Evolutionary conservation across 2,329 filamentous ascomycete genomes (phyloP).

Genomic region (Botrytis sinoallii): DNA sequence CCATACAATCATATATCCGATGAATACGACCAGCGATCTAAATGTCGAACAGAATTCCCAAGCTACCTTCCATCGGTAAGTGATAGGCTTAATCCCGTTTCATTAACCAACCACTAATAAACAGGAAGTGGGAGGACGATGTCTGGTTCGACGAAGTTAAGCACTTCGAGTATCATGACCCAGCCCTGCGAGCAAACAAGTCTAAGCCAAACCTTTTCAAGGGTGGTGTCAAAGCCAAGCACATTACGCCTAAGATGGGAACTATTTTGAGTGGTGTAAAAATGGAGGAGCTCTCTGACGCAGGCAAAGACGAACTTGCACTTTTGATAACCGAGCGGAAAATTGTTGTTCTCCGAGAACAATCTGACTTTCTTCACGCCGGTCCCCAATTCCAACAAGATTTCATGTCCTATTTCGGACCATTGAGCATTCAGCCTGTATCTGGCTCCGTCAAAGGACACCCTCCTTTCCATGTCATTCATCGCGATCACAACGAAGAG

Average conservation of each 20-base stretch:
- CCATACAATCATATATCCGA: conserved; percentile 44
- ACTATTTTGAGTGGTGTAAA: conserved; percentile 43
- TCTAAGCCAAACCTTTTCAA: conserved; percentile 58
- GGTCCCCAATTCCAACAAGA: conserved; percentile 59
- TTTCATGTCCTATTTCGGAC: conserved; percentile 60
- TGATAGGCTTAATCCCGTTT: neutral
- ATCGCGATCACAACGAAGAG: conserved; percentile 59
- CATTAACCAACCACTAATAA: conserved; percentile 14
- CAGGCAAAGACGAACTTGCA: conserved; percentile 44
- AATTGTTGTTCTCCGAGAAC: conserved; percentile 49
- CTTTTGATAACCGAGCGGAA: conserved; percentile 43
- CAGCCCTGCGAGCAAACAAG: conserved; percentile 55
- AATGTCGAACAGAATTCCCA: conserved; percentile 42
- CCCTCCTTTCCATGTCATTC: conserved; percentile 62
- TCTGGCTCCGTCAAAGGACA: conserved; percentile 61
- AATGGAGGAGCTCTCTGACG: conserved; percentile 39
- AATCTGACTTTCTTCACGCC: conserved; percentile 50
- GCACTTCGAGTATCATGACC: conserved; percentile 45
- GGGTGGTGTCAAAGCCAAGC: conserved; percentile 58
- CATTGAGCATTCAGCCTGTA: conserved; percentile 67
- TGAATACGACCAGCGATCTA: conserved; percentile 39
- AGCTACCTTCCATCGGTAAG: conserved; percentile 43
- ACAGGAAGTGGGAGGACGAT: conserved; percentile 41
- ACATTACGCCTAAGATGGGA: conserved; percentile 48
- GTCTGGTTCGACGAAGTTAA: conserved; percentile 46